These are phyloP conservation scores for Thelonectria olida DNA, from an alignment of 2,329 filamentous ascomycete species.

Conservation along the genomic window DNA sequence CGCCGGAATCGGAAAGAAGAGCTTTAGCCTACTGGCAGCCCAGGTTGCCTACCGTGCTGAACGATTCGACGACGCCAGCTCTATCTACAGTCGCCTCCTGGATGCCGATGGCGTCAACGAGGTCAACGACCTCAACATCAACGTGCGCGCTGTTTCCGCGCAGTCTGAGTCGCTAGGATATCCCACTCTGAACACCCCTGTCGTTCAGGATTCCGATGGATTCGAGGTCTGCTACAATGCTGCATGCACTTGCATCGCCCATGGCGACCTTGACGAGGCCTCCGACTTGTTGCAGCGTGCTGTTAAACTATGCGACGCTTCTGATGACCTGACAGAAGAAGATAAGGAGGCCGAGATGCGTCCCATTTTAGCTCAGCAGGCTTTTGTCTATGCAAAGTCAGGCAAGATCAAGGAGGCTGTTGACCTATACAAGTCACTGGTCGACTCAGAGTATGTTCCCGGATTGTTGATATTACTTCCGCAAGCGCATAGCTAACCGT, in stretches of 20 bases:
- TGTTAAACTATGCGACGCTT: constrained; percentile 74
- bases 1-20: constrained; percentile 43
- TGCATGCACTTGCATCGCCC: constrained; percentile 77
- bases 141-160: constrained; percentile 75
- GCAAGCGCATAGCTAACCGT: constrained; percentile 34
- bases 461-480: no score
- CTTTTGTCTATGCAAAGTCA: constrained; percentile 74
- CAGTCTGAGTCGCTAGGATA: constrained; percentile 76
- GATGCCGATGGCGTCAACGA: constrained; percentile 63
- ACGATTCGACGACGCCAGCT: constrained; percentile 72
- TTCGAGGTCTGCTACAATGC: constrained; percentile 87
- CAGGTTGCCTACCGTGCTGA: constrained; percentile 79
- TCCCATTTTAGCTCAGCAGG: constrained; percentile 80
- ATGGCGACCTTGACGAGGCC: constrained; percentile 72
- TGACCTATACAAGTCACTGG: constrained; percentile 68
- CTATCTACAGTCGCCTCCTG: constrained; percentile 70
- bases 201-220: constrained; percentile 71
- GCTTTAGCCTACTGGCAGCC: constrained; percentile 65
- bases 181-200: constrained; percentile 52
- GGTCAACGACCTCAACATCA: constrained; percentile 80
- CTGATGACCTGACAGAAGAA: constrained; percentile 77
- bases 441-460: constrained; percentile 65
- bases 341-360: constrained; percentile 80
- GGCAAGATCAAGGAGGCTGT: constrained; percentile 74
- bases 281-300: constrained; percentile 75